Conservation (phyloP, 1,284 basidiomycete species). For the Schizophyllum amplum region DNA sequence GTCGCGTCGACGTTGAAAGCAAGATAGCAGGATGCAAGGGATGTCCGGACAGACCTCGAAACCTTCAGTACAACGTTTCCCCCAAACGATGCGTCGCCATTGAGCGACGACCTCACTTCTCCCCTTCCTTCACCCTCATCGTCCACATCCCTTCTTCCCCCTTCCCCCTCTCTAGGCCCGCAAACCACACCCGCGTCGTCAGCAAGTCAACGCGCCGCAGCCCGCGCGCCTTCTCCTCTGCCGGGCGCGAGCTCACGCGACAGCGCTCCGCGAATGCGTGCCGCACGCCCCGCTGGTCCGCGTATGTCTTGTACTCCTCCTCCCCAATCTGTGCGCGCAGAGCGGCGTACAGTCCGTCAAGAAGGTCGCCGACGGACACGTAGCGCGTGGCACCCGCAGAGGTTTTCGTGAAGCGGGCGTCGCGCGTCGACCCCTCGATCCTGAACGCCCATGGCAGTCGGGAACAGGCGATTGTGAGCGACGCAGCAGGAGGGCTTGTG, state of each 20-base stretch:
- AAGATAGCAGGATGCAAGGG: neutral
- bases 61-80: neutral
- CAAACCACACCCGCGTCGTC: constrained; percentile 26
- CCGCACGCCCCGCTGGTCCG: constrained; percentile 17
- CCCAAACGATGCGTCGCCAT: no score
- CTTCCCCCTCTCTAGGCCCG: constrained; percentile 19
- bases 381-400: constrained; percentile 12
- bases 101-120: no score
- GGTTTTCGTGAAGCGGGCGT: no score
- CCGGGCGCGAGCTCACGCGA: constrained; percentile 6
- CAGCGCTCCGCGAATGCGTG: constrained; percentile 24
- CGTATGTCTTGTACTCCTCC: constrained; percentile 20
- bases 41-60: neutral
- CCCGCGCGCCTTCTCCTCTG: constrained; percentile 17
- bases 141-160: neutral
- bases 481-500: constrained; percentile 22
- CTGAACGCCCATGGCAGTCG: constrained; percentile 23
- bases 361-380: constrained; percentile 27
- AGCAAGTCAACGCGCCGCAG: constrained; percentile 39
- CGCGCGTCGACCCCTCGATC: constrained; percentile 15
- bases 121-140: neutral
- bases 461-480: constrained; percentile 20
- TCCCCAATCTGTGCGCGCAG: constrained; percentile 21
- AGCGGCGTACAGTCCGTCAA: constrained; percentile 22
- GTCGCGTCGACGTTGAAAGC: no score